A percentile compares a stretch with the other conserved stretches of the same genome.
These are phyloP conservation scores for Mollisiaceae sp. DNA, from an alignment of 2,329 filamentous ascomycete species.

Conservation along the genomic window DNA sequence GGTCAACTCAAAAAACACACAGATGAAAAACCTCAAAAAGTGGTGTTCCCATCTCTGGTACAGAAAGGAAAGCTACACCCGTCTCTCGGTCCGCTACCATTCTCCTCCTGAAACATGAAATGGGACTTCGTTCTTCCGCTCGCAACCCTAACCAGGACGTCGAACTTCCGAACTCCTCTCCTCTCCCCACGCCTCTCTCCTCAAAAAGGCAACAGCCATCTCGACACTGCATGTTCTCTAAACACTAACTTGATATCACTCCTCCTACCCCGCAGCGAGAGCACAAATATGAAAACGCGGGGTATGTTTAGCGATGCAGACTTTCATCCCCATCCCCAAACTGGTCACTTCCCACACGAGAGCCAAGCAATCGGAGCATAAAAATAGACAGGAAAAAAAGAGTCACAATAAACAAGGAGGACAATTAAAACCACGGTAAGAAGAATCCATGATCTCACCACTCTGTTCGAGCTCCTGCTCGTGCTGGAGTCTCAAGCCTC, in stretches of 20 bases:
- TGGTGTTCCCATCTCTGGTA: constrained; percentile 8
- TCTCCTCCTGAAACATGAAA: constrained; percentile 1
- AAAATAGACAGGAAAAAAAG: not conserved
- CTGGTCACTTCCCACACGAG: not conserved
- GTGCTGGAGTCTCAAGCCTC: too few species aligned
- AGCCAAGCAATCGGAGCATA: not conserved
- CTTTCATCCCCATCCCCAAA: not conserved
- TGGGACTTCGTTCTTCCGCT: not conserved
- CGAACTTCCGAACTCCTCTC: constrained; percentile 5
- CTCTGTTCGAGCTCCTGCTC: not conserved
- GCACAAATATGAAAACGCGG: not conserved
- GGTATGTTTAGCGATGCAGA: not conserved
- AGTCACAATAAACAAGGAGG: not conserved
- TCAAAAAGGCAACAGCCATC: not conserved
- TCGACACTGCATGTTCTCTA: not conserved
- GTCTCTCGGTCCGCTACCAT: not conserved
- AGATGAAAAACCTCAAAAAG: not conserved
- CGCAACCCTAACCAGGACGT: not conserved
- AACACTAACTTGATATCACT: not conserved
- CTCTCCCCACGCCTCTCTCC: not conserved
- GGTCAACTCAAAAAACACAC: not conserved
- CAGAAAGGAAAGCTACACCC: not conserved
- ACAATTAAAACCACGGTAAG: not conserved
- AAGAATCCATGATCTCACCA: not conserved
- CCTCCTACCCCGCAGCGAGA: not conserved